Base-by-base conservation (phyloP, 1,139 yeast genomes). In the Suhomyces chickasaworum region DNA sequence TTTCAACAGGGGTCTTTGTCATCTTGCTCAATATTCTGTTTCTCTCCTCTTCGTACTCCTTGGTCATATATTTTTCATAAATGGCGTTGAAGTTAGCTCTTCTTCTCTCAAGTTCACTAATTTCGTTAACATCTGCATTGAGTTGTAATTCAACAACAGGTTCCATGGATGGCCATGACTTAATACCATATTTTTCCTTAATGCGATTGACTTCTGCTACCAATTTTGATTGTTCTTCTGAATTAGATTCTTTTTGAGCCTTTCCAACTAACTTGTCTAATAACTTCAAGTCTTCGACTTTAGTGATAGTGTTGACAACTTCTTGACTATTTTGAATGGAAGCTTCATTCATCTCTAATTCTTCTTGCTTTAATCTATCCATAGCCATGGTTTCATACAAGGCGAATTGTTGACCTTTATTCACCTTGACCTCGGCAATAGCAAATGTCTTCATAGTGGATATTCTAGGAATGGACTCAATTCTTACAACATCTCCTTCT, bases 401-500 rank as follows among this genome's bases (percentile, higher is more conserved):
- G 38, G 89, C 93, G 75, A 93, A 89, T 65, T 89, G 93, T 58
- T 89, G 91, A 79, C 97, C 97, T 68, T 86, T 84, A 62, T 89
- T 85, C 63, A 78, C 84, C 71, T 89, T 83, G 62, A 93, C 88
- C 64, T 93, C 97, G 2, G 97, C 96, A 51, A 93, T 83, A n/a
- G 97, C 93, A 73, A 93, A 93, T 48, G 80, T 81, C 67, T 93
- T 93, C 53, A 86, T 76, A 29, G 93, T 80, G 9, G 96, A 85
- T 22, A 90, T 71, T 39, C 96, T 96, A 50, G 97, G 86, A 37
- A 91, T 87, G 46, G 91, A 81, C 68, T 91, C 96, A 49, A 93
- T 89, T 67, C 98, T 81, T 10, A 93, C 99, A 52, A 93, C 74
- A 69, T 93, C 99, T 42, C 99, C 99, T 66, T 90, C 97, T 61